These are phyloP conservation scores for Talaromyces sp. DNA, from an alignment of 2,329 filamentous ascomycete genomes.

Conservation along the genomic window DNA sequence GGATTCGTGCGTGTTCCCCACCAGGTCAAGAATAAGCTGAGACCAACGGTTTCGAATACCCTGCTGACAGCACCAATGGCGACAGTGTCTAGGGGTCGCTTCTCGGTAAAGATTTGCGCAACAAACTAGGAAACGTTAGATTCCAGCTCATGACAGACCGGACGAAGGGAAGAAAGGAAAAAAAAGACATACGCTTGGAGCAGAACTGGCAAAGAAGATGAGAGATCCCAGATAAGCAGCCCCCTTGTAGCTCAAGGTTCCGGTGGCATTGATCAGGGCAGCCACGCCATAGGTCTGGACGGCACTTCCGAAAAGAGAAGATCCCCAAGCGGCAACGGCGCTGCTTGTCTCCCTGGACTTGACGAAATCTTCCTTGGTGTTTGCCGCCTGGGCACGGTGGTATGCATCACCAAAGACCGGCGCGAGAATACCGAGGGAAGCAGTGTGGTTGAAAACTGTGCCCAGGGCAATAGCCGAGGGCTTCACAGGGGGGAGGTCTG, in stretches of 20 bases:
- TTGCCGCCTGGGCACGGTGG: conserved; percentile 82
- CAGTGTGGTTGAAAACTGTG: conserved; percentile 89
- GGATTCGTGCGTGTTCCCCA: conserved; percentile 95
- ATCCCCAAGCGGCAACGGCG: conserved; percentile 84
- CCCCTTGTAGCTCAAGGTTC: conserved; percentile 93
- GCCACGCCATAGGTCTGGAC: conserved; percentile 86
- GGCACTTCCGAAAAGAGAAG: conserved; percentile 80
- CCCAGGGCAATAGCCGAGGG: conserved; percentile 95
- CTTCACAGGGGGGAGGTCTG: conserved; percentile 79
- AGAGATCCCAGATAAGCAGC: conserved; percentile 86
- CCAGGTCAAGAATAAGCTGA: conserved; percentile 90
- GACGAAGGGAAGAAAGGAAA: background rate
- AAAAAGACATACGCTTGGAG: conserved; percentile 65
- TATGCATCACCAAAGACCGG: conserved; percentile 94
- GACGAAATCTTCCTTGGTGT: conserved; percentile 95
- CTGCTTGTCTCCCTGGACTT: conserved; percentile 86
- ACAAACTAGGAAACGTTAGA: conserved; percentile 59
- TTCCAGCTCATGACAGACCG: background rate
- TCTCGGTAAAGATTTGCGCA: conserved; percentile 81
- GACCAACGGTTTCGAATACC: conserved; percentile 85
- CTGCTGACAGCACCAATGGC: conserved; percentile 79
- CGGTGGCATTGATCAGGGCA: conserved; percentile 88
- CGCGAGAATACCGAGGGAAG: conserved; percentile 79
- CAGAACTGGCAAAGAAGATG: conserved; percentile 87
- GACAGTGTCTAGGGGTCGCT: conserved; percentile 83